Evolutionary conservation across 192 early-diverging fungal genomes (phyloP).

Genomic region (Piromyces finnis): DNA sequence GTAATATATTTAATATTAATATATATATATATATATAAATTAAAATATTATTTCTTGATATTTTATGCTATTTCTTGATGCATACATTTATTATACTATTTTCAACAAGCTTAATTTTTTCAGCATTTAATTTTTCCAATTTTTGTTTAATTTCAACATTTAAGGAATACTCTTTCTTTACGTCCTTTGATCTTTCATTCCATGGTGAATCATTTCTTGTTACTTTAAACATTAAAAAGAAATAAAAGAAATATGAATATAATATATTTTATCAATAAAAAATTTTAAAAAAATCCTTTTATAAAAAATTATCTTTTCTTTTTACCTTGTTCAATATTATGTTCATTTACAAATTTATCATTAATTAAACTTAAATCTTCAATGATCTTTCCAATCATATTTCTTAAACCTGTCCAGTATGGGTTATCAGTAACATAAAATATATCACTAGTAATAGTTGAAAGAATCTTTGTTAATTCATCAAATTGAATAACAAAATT

Average conservation of each 20-base stretch:
- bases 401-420: neutral
- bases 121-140: constrained; percentile 52
- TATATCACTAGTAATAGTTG: neutral
- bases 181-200: constrained; percentile 53
- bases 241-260: no score
- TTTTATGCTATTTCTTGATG: neutral
- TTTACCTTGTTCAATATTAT: constrained; percentile 25
- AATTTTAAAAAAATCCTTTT: no score
- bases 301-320: no score
- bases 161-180: constrained; percentile 61
- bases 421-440: neutral
- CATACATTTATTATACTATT: constrained; percentile 56
- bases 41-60: no score
- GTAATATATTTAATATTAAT: neutral
- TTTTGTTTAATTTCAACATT: constrained; percentile 66
- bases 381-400: neutral
- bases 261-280: no score
- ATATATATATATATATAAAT: neutral
- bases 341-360: neutral
- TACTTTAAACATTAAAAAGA: neutral
- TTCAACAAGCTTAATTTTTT: constrained; percentile 59
- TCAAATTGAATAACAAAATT: neutral
- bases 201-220: constrained; percentile 50
- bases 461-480: neutral
- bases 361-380: neutral